A percentile compares a stretch with the other conserved stretches of the same genome.
These are phyloP conservation scores for Pseudogymnoascus sp. DNA, from an alignment of 2,329 filamentous ascomycete species.

Conservation along the genomic window DNA sequence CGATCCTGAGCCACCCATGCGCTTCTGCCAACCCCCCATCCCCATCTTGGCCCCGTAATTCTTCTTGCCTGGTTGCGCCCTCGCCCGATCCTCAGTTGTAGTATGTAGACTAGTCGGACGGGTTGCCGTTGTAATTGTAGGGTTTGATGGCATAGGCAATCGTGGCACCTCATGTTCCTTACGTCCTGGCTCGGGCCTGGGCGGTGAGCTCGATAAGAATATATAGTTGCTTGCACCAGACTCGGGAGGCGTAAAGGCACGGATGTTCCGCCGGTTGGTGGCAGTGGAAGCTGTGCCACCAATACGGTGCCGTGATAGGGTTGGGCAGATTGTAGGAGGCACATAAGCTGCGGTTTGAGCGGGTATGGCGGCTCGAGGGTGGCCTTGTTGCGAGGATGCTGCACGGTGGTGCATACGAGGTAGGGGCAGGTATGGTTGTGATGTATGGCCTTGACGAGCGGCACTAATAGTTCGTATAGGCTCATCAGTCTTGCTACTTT, in stretches of 20 bases:
- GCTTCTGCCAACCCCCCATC: neutral
- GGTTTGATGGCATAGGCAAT: neutral
- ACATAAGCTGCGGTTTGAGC: neutral
- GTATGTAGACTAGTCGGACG: neutral
- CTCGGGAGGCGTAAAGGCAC: constrained; percentile 12
- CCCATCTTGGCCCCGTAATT: neutral
- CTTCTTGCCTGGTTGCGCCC: neutral
- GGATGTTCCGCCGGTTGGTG: constrained; percentile 17
- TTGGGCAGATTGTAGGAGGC: constrained; percentile 5
- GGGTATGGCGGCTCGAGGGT: neutral
- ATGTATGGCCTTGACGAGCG: neutral
- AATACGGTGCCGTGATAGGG: constrained; percentile 4
- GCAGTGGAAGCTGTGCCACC: neutral
- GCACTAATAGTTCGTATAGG: neutral
- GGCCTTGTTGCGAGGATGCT: neutral
- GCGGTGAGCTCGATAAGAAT: constrained; percentile 28
- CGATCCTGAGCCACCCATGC: neutral
- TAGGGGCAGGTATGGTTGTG: neutral
- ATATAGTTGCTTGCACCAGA: constrained; percentile 21
- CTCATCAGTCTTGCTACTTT: neutral
- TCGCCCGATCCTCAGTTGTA: neutral
- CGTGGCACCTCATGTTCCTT: constrained; percentile 11
- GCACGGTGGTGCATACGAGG: neutral
- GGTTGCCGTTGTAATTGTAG: neutral
- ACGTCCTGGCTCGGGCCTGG: constrained; percentile 14